These are phyloP conservation scores for Sugiyamaella sp. DNA, from an alignment of 1,139 yeast genomes.

Conservation along the genomic window DNA sequence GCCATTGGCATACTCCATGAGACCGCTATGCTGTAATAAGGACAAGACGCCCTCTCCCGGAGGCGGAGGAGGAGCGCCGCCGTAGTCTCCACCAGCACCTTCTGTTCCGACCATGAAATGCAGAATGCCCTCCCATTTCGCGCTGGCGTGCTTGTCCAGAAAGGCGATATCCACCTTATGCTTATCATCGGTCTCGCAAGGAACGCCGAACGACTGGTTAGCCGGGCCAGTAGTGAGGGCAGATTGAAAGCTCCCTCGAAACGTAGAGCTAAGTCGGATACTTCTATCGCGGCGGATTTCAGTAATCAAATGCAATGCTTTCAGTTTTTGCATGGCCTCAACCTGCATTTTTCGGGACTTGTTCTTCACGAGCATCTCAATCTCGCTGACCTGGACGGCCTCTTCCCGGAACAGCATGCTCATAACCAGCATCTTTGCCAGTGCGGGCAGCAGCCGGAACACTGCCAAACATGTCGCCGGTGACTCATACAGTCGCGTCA, in stretches of 20 bases:
- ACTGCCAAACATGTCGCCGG: conserved; percentile 96
- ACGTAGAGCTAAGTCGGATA: conserved; percentile 69
- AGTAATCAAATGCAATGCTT: conserved; percentile 72
- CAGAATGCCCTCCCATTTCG: conserved; percentile 91
- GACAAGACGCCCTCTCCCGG: conserved; percentile 53
- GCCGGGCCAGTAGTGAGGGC: conserved; percentile 80
- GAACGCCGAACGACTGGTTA: conserved; percentile 56
- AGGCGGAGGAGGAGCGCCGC: conserved; percentile 42
- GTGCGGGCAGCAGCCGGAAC: conserved; percentile 80
- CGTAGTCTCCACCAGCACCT: conserved; percentile 22
- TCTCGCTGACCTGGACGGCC: conserved; percentile 65
- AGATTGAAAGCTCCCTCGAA: conserved; percentile 72
- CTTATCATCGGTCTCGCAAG: conserved; percentile 53
- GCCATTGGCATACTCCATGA: conserved; percentile 63
- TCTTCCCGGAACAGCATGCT: conserved; percentile 81
- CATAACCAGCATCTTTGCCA: conserved; percentile 89
- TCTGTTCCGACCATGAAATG: conserved; percentile 96
- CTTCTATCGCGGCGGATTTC: conserved; percentile 60
- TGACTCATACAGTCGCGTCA: conserved; percentile 71
- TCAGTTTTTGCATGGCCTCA: conserved; percentile 79
- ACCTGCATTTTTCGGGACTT: conserved; percentile 54
- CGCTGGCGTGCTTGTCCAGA: conserved; percentile 78
- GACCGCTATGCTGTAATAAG: conserved; percentile 63
- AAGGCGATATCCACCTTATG: conserved; percentile 62
- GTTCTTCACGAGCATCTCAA: conserved; percentile 76